Conservation (phyloP, 1,139 yeast species). For the Williopsis jadinii region DNA sequence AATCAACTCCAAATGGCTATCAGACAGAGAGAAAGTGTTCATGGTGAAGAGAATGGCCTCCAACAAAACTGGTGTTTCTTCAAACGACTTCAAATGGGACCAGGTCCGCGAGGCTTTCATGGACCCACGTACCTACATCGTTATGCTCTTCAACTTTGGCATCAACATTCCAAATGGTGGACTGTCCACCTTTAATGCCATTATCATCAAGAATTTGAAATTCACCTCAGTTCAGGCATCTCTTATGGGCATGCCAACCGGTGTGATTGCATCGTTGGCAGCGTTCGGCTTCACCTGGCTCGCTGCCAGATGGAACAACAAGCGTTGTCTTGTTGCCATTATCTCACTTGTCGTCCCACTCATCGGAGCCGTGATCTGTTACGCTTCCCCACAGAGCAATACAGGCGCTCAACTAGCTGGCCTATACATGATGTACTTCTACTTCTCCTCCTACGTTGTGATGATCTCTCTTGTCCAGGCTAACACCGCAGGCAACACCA, state of each 20-base stretch:
- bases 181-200: conserved; percentile 37
- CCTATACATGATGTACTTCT: conserved; percentile 15
- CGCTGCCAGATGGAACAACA: conserved; percentile 19
- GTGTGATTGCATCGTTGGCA: conserved; percentile 31
- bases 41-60: conserved; percentile 31
- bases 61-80: conserved; percentile 42
- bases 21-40: conserved; percentile 36
- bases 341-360: conserved; percentile 33
- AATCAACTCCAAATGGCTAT: conserved; percentile 40
- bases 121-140: conserved; percentile 43
- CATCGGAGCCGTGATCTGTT: conserved; percentile 23
- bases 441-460: conserved; percentile 40
- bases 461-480: conserved; percentile 38
- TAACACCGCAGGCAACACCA: conserved; percentile 42
- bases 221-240: conserved; percentile 31
- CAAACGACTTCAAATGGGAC: conserved; percentile 30
- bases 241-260: conserved; percentile 32
- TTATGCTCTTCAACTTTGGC: conserved; percentile 33
- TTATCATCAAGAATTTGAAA: conserved; percentile 31
- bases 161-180: conserved; percentile 49
- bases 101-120: conserved; percentile 37
- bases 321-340: conserved; percentile 26
- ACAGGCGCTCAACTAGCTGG: conserved; percentile 25
- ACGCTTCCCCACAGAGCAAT: conserved; percentile 16
- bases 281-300: conserved; percentile 36